Evolutionary conservation across 1,284 basidiomycete species (phyloP).

Genomic region (Amanita bisporigera): DNA sequence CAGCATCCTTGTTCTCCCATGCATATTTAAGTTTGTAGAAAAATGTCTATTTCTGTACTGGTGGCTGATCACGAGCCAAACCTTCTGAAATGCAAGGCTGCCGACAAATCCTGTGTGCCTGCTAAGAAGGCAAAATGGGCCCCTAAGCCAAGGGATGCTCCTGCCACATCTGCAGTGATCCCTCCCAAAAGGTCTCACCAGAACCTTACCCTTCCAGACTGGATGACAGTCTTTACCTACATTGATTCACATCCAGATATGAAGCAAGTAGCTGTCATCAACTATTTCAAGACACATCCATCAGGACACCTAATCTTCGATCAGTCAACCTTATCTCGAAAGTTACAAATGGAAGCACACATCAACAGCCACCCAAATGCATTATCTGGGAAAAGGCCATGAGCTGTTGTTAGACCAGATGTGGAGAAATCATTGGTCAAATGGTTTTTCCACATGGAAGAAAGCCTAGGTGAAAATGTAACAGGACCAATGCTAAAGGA

Average conservation of each 20-base stretch:
- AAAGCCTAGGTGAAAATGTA: slow-evolving; percentile 21
- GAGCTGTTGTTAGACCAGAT: slow-evolving; percentile 36
- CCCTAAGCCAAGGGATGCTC: slow-evolving; percentile 1
- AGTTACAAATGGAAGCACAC: slow-evolving; percentile 22
- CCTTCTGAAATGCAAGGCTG: slow-evolving; percentile 8
- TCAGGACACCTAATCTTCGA: slow-evolving; percentile 30
- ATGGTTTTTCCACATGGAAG: slow-evolving; percentile 33
- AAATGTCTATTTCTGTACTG: too few species aligned
- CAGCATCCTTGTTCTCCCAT: too few species aligned
- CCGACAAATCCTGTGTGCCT: slow-evolving; percentile 1
- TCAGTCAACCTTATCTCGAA: slow-evolving; percentile 31
- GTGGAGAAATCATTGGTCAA: slow-evolving; percentile 32
- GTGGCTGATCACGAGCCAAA: too few species aligned
- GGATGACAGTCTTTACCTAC: slow-evolving; percentile 34
- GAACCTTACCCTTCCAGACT: slow-evolving; percentile 39
- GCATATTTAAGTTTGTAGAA: too few species aligned
- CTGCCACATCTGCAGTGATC: slow-evolving; percentile 1
- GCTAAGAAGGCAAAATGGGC: slow-evolving; percentile 2
- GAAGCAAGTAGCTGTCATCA: slow-evolving; percentile 31
- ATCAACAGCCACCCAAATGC: slow-evolving; percentile 26
- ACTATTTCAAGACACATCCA: slow-evolving; percentile 28
- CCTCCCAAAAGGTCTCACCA: slow-evolving; percentile 6
- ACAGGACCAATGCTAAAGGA: slow-evolving; percentile 38
- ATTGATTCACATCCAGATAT: slow-evolving; percentile 29
- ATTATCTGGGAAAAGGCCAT: slow-evolving; percentile 27